Conservation (phyloP, 2,329 filamentous ascomycete species). For the Helotiales sp. region DNA sequence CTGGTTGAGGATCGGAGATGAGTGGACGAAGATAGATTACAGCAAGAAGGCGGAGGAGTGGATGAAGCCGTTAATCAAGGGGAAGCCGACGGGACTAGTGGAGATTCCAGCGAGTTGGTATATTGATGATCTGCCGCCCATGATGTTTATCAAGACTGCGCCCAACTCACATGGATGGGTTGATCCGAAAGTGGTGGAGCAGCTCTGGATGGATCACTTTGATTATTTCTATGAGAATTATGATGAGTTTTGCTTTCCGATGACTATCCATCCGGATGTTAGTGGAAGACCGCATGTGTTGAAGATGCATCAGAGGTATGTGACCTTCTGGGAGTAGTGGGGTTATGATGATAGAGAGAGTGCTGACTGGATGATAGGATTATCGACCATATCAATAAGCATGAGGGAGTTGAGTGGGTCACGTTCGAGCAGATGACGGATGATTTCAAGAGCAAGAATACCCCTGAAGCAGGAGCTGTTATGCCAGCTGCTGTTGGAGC, state of each 20-base stretch:
- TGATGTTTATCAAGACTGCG: constrained; percentile 72
- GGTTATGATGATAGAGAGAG: constrained; percentile 63
- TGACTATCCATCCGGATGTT: constrained; percentile 76
- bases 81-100: constrained; percentile 60
- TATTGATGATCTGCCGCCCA: constrained; percentile 63
- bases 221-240: constrained; percentile 77
- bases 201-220: constrained; percentile 53
- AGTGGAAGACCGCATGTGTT: constrained; percentile 70
- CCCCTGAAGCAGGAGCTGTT: constrained; percentile 55
- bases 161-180: constrained; percentile 63
- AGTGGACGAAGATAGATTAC: constrained; percentile 70
- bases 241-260: constrained; percentile 75
- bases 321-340: neutral
- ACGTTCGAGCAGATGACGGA: constrained; percentile 72
- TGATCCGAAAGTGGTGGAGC: constrained; percentile 51
- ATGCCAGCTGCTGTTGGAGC: constrained; percentile 49
- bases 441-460: constrained; percentile 69
- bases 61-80: constrained; percentile 65
- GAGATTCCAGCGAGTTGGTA: constrained; percentile 66
- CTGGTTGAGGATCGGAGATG: constrained; percentile 62
- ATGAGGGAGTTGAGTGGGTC: constrained; percentile 63
- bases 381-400: constrained; percentile 68
- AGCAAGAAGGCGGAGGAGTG: constrained; percentile 58
- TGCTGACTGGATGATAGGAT: constrained; percentile 72
- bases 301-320: constrained; percentile 69